Percentiles rank a stretch among this genome's conserved stretches.
Evolutionary conservation across 768 basidiomycete species (phyloP).

Genomic region (Termitomyces sp.): DNA sequence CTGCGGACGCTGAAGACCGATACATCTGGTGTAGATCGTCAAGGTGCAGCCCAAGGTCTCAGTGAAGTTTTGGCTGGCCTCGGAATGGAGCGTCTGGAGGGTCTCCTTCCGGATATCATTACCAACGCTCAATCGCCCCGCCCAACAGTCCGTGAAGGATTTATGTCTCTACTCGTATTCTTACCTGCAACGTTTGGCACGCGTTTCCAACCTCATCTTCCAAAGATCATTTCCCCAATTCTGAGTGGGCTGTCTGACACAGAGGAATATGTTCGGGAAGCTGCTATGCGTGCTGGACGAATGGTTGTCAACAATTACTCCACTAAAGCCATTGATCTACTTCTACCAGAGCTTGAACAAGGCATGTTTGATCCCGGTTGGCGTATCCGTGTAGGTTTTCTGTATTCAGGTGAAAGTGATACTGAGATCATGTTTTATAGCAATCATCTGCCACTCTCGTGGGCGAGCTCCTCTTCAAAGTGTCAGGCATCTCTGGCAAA

Average conservation of each 20-base stretch:
- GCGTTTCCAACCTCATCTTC: constrained; percentile 93
- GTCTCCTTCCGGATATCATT: constrained; percentile 90
- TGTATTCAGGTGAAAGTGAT: not conserved
- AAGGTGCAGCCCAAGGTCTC: constrained; percentile 96
- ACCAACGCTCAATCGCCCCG: constrained; percentile 85
- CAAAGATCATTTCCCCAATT: constrained; percentile 91
- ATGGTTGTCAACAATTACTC: constrained; percentile 98
- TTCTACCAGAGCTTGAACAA: constrained; percentile 89
- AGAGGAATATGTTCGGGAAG: constrained; percentile 94
- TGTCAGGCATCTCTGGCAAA: constrained; percentile 93
- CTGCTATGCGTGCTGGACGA: constrained; percentile 96
- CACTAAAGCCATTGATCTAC: constrained; percentile 83
- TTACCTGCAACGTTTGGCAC: constrained; percentile 94
- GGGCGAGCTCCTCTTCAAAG: constrained; percentile 93
- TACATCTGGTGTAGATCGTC: constrained; percentile 91
- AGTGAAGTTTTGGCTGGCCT: constrained; percentile 93
- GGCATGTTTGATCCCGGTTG: constrained; percentile 95
- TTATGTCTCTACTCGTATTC: constrained; percentile 96
- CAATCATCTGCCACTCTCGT: constrained; percentile 95
- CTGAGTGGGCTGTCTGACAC: constrained; percentile 86
- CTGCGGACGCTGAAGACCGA: constrained; percentile 87
- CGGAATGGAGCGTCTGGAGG: constrained; percentile 96
- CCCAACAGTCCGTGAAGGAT: constrained; percentile 92
- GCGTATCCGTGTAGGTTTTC: constrained; percentile 77
- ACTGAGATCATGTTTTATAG: constrained; percentile 31